Base-by-base conservation (phyloP, 441 rosid genomes). In the Erysimum pusillum region DNA sequence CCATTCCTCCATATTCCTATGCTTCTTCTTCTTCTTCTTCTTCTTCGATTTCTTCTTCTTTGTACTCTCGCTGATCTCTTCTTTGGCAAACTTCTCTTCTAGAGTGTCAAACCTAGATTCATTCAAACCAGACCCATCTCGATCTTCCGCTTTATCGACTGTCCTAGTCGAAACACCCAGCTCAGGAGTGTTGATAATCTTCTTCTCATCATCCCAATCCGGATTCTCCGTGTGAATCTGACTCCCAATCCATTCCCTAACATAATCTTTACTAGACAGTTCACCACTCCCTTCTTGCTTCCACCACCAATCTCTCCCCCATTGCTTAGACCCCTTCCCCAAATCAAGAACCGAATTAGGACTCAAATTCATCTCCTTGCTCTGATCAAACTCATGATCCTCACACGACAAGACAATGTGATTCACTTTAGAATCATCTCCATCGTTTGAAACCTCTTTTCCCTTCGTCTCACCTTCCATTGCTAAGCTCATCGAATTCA, bases 291-390 rank as follows among this genome's bases (percentile, higher is more conserved):
- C 97, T 56, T 93, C 98, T 80, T 96, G 99, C 79, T 90, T 91
- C 98, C 99, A 96, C 99, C 99, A 96, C 99, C 99, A 96, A 77
- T 96, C 97, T 75, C 93, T 89, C 4, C 99, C 98, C 99, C 99
- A 93, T 73, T 93, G 97, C 57, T 91, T 89, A 0, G 82, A 64
- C 15, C 83, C 79, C 1, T 77, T 76, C 20, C 82, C 79, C 60
- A 85, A 80, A 73, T 85, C 89, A 64, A 69, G 80, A 77, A 67
- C 83, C 48, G 76, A 73, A 32, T 76, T 83, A 44, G 83, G 73
- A 51, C 78, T 80, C 72, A 74, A 73, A 51, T 76, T 87, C 84
- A 91, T 79, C 74, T 90, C 93, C 81, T 89, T 91, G 42, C 86
- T 74, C 71, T 87, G 88, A 75, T 84, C 89, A 77, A 83, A 86